Evolutionary conservation across 768 basidiomycete species (phyloP).

Genomic region (Pulveroboletus sp.): DNA sequence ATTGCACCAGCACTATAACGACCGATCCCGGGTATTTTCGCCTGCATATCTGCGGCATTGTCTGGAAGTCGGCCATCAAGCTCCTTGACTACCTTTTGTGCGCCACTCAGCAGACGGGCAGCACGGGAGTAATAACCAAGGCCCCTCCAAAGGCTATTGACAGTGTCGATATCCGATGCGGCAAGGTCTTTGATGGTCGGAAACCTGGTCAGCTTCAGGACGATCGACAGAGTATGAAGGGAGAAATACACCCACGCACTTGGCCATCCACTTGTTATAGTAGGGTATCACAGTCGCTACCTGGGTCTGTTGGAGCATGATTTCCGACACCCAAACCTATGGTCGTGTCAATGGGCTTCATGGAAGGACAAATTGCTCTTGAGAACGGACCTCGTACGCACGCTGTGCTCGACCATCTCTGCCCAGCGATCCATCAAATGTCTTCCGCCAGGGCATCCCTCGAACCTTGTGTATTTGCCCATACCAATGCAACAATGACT

Average conservation of each 20-base stretch:
- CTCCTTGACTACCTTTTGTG: constrained; percentile 68
- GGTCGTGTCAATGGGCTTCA: not conserved
- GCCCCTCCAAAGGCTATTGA: constrained; percentile 89
- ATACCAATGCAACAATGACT: constrained; percentile 67
- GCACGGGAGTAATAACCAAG: constrained; percentile 89
- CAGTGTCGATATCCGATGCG: constrained; percentile 68
- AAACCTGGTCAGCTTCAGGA: constrained; percentile 45
- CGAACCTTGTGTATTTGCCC: constrained; percentile 57
- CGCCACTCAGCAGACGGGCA: constrained; percentile 75
- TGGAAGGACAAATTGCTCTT: not conserved
- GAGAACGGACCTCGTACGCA: constrained; percentile 75
- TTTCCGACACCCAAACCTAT: constrained; percentile 86
- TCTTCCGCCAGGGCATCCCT: constrained; percentile 91
- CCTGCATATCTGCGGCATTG: constrained; percentile 77
- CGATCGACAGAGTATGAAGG: not conserved
- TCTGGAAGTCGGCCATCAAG: constrained; percentile 69
- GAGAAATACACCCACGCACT: constrained; percentile 38
- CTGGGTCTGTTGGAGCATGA: constrained; percentile 97
- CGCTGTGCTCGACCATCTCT: constrained; percentile 68
- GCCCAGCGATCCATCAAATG: constrained; percentile 50
- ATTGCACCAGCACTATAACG: constrained; percentile 85
- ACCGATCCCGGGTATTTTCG: constrained; percentile 81
- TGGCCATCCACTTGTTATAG: constrained; percentile 83
- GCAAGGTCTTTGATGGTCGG: constrained; percentile 78
- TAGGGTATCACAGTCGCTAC: constrained; percentile 92